Evolutionary conservation across 805 yeast genomes (phyloP).

Genomic region (Candida ipomoeae): DNA sequence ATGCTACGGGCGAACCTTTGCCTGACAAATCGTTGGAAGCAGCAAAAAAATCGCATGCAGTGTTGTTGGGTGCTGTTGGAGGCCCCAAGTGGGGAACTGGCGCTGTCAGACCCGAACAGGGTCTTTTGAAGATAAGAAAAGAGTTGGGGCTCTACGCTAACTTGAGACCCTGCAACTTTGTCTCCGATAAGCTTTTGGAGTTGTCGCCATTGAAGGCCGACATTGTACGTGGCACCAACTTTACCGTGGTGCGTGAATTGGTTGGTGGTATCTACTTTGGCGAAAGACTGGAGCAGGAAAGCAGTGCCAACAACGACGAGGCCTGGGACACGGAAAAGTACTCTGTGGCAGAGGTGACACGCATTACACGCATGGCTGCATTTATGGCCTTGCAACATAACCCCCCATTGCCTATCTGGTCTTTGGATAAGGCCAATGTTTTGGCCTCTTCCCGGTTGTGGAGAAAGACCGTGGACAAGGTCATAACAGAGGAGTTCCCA

Average conservation of each 20-base stretch:
- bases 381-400: slow-evolving; percentile 87
- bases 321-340: slow-evolving; percentile 95
- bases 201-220: slow-evolving; percentile 86
- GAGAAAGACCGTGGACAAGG: slow-evolving; percentile 89
- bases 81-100: slow-evolving; percentile 99
- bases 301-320: slow-evolving; percentile 53
- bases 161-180: slow-evolving; percentile 94
- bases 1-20: slow-evolving; percentile 90
- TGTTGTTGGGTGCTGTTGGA: slow-evolving; percentile 96
- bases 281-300: slow-evolving; percentile 88
- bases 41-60: slow-evolving; percentile 86
- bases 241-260: slow-evolving; percentile 90
- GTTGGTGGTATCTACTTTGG: slow-evolving; percentile 99
- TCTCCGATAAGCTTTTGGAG: slow-evolving; percentile 74
- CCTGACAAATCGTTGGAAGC: slow-evolving; percentile 82
- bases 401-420: slow-evolving; percentile 95
- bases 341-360: slow-evolving; percentile 85
- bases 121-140: slow-evolving; percentile 88
- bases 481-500: slow-evolving; percentile 86
- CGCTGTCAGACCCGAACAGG: slow-evolving; percentile 94
- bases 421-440: slow-evolving; percentile 95
- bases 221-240: slow-evolving; percentile 84
- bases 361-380: slow-evolving; percentile 98
- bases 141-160: slow-evolving; percentile 93
- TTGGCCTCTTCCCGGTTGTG: slow-evolving; percentile 94